A percentile compares a stretch with the other conserved stretches of the same genome.
Evolutionary conservation across 2,329 filamentous ascomycete genomes (phyloP).

Genomic region (Beauveria scarabaeidicola): DNA sequence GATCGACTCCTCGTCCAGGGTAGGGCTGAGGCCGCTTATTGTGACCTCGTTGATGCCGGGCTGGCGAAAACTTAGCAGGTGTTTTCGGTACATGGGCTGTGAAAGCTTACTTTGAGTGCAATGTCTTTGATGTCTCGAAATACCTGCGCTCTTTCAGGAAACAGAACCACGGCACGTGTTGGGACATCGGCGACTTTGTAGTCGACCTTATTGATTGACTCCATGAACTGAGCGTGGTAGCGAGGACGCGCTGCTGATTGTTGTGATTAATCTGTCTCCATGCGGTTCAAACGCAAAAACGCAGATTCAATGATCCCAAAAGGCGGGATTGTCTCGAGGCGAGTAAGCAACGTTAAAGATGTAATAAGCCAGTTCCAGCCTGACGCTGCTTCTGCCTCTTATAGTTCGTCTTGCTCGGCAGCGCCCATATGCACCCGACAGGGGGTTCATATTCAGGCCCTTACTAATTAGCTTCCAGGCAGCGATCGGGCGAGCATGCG

Average conservation of each 20-base stretch:
- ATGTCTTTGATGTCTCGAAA: constrained; percentile 51
- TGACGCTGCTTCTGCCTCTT: background rate
- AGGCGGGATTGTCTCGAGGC: too few species aligned
- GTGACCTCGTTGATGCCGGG: constrained; percentile 50
- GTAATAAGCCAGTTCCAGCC: background rate
- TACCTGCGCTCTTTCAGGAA: constrained; percentile 52
- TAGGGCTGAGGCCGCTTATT: constrained; percentile 46
- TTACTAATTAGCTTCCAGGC: background rate
- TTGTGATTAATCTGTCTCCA: too few species aligned
- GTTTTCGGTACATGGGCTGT: background rate
- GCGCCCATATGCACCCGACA: background rate
- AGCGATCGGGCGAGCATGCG: background rate
- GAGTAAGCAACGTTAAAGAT: too few species aligned
- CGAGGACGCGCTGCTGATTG: background rate
- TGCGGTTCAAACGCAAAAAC: too few species aligned
- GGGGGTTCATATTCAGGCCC: background rate
- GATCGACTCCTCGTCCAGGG: constrained; percentile 49
- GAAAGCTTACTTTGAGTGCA: constrained; percentile 2
- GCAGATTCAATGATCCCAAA: too few species aligned
- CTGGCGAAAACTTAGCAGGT: constrained; percentile 19
- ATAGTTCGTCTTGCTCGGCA: background rate
- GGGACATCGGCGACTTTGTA: constrained; percentile 48
- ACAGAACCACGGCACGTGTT: constrained; percentile 55
- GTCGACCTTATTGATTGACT: constrained; percentile 33
- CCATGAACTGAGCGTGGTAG: constrained; percentile 22